Evolutionary conservation across 2,329 filamentous ascomycete species (phyloP).

Genomic region (Paraphoma chrysanthemicola): DNA sequence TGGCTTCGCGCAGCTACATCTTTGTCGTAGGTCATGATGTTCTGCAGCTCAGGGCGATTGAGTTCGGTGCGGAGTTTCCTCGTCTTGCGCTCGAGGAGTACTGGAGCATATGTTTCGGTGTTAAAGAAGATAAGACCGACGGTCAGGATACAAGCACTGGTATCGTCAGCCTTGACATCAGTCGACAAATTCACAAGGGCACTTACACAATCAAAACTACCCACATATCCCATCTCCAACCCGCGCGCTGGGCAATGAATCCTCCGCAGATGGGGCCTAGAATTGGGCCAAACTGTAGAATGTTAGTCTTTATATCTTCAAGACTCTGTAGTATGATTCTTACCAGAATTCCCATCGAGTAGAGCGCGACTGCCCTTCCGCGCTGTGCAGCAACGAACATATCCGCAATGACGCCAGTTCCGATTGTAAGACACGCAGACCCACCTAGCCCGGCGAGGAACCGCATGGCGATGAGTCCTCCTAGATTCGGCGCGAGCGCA

Average conservation of each 20-base stretch:
- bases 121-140: constrained; percentile 47
- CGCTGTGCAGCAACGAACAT: constrained; percentile 42
- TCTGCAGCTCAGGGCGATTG: constrained; percentile 55
- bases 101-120: constrained; percentile 57
- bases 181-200: no score
- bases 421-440: constrained; percentile 37
- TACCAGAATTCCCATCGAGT: constrained; percentile 33
- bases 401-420: constrained; percentile 44
- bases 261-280: constrained; percentile 44
- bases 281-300: constrained; percentile 36
- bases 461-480: constrained; percentile 44
- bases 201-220: constrained; percentile 34
- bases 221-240: constrained; percentile 48
- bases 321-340: no score
- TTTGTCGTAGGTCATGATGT: constrained; percentile 45
- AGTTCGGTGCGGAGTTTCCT: constrained; percentile 56
- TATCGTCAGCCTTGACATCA: no score
- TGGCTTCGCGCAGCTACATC: constrained; percentile 20
- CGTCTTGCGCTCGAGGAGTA: constrained; percentile 64
- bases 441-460: constrained; percentile 41
- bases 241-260: constrained; percentile 42
- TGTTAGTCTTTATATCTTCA: no score
- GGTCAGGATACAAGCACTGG: constrained; percentile 24
- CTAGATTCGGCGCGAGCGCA: constrained; percentile 43
- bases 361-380: constrained; percentile 41